phyloP scores from a whole-genome alignment of 306 rosid species.

The Acacia crassicarpa region DNA sequence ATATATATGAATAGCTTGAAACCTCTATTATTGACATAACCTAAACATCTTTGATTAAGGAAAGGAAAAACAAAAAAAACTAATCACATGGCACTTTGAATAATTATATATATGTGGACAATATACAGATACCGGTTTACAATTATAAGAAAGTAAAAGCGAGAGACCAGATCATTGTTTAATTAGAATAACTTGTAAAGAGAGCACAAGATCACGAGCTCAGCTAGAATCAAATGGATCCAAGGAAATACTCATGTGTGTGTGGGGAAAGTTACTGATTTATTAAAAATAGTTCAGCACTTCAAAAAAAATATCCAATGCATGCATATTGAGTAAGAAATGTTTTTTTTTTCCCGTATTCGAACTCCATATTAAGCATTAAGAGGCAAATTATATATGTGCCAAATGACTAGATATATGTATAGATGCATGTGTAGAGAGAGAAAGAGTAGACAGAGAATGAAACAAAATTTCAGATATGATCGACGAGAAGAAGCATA shows the following conservation, averaged over 20 bases:
- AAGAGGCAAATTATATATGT: too few relatives aligned
- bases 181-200: neutral
- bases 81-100: neutral
- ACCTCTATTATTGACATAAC: neutral
- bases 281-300: too few relatives aligned
- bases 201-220: neutral
- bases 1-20: neutral
- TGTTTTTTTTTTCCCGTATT: neutral
- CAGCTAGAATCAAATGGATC: neutral
- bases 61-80: neutral
- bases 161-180: neutral
- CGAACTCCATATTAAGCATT: neutral
- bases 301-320: too few relatives aligned
- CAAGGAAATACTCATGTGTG: neutral
- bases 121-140: too few relatives aligned
- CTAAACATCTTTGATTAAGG: neutral
- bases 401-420: neutral
- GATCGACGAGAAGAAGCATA: neutral
- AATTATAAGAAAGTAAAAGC: neutral
- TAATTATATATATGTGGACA: neutral
- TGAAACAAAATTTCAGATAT: conserved; percentile 14
- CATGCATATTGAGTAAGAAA: neutral
- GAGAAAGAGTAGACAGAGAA: neutral
- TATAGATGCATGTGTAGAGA: too few relatives aligned
- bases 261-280: neutral